A percentile compares a stretch with the other conserved stretches of the same genome.
Evolutionary conservation across 805 yeast genomes (phyloP).

Genomic region (Hanseniaspora meyeri): DNA sequence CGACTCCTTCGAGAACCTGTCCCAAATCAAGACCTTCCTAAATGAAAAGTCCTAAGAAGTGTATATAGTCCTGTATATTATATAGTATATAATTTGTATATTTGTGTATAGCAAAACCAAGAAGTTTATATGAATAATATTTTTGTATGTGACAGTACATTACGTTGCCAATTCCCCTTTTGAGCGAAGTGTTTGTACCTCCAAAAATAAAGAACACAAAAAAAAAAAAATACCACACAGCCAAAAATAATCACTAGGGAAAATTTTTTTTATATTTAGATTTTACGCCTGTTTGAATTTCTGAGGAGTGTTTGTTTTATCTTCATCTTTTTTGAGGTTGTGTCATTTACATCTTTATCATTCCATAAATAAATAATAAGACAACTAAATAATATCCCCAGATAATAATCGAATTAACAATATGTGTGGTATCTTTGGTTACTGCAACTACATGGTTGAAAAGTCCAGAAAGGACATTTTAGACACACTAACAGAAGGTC

Average conservation of each 20-base stretch:
- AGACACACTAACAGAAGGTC: conserved; percentile 77
- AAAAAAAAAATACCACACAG: too few species aligned
- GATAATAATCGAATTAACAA: neutral
- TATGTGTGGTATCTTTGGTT: conserved; percentile 93
- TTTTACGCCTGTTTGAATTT: too few species aligned
- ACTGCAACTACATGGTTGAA: conserved; percentile 88
- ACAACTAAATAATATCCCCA: neutral
- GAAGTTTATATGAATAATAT: neutral
- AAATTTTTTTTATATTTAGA: too few species aligned
- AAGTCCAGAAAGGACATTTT: conserved; percentile 85
- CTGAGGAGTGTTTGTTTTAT: too few species aligned
- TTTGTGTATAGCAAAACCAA: neutral
- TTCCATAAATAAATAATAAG: neutral
- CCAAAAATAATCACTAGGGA: too few species aligned
- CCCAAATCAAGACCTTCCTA: conserved; percentile 8
- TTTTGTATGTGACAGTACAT: too few species aligned
- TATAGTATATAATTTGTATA: too few species aligned
- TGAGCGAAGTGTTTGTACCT: too few species aligned
- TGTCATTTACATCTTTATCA: too few species aligned
- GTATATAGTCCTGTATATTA: neutral
- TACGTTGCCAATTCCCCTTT: too few species aligned
- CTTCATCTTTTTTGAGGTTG: too few species aligned
- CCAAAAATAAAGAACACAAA: too few species aligned
- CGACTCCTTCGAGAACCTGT: conserved; percentile 11
- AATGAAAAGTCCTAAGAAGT: conserved; percentile 5